A percentile compares a stretch with the other conserved stretches of the same genome.
These are phyloP conservation scores for Carex scoparia DNA, from an alignment of 176 grass and related monocot species.

Conservation along the genomic window DNA sequence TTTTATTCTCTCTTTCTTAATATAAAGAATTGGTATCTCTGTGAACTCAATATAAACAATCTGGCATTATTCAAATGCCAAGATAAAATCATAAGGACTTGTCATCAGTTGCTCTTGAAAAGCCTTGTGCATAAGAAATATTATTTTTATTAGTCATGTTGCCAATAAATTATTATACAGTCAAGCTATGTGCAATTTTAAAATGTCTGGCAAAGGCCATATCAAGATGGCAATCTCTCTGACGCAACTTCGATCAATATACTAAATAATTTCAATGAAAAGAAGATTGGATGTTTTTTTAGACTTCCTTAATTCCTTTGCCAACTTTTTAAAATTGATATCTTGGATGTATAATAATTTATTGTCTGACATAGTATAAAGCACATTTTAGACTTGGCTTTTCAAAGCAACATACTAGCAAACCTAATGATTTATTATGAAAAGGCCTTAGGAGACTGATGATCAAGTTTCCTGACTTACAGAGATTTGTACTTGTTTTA, in stretches of 20 bases:
- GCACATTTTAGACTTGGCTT: background rate
- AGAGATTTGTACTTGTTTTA: background rate
- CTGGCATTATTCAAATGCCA: constrained; percentile 18
- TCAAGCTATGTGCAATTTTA: too few relatives aligned
- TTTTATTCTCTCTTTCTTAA: background rate
- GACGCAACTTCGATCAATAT: background rate
- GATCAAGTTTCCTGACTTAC: background rate
- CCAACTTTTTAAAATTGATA: constrained; percentile 21
- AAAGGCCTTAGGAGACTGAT: background rate
- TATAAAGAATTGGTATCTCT: too few relatives aligned
- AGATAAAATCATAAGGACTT: background rate
- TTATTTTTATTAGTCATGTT: too few relatives aligned
- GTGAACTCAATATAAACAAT: too few relatives aligned
- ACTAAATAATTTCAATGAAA: background rate
- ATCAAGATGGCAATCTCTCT: constrained; percentile 1
- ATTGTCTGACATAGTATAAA: background rate
- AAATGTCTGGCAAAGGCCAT: too few relatives aligned
- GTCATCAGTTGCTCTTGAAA: background rate
- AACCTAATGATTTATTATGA: background rate
- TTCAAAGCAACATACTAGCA: background rate
- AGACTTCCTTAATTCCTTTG: constrained; percentile 15
- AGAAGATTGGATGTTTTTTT: constrained; percentile 21
- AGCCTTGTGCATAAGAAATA: background rate
- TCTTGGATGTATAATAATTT: constrained; percentile 1
- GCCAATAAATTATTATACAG: constrained; percentile 8